Percentiles rank a stretch among this genome's conserved stretches.
These are phyloP conservation scores for Eragrostis nindensis DNA, from an alignment of 176 grass and related monocot genomes.

Conservation along the genomic window DNA sequence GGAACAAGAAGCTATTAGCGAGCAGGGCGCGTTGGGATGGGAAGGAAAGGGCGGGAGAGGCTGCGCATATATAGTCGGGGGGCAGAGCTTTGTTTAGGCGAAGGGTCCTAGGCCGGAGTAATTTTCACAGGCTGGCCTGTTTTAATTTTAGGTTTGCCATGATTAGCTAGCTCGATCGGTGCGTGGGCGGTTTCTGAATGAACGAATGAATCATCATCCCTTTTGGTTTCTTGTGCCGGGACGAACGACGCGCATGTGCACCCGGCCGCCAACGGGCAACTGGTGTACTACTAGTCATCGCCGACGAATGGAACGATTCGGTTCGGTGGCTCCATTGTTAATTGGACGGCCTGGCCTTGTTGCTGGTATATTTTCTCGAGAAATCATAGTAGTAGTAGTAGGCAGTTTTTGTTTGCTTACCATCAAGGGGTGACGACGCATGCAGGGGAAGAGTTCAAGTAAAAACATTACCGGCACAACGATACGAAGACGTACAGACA, in stretches of 20 bases:
- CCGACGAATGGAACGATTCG: too few relatives aligned
- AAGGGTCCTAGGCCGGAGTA: constrained; percentile 23
- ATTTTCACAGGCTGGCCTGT: too few relatives aligned
- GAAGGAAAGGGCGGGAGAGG: neutral
- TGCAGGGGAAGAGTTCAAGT: too few relatives aligned
- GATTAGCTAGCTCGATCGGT: constrained; percentile 36
- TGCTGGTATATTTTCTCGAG: neutral
- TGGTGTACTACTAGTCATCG: neutral
- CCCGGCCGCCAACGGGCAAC: too few relatives aligned
- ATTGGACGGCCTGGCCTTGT: neutral
- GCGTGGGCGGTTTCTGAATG: neutral
- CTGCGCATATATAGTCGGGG: constrained; percentile 8
- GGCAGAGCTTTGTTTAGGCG: constrained; percentile 10
- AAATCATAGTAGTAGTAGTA: neutral
- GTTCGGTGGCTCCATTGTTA: neutral
- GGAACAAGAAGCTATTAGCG: constrained; percentile 23
- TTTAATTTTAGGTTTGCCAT: constrained; percentile 41
- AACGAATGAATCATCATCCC: neutral
- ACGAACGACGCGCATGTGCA: too few relatives aligned
- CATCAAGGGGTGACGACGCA: too few relatives aligned
- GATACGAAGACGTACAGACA: too few relatives aligned
- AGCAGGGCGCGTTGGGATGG: constrained; percentile 20
- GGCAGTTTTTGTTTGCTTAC: neutral
- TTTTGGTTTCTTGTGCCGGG: neutral
- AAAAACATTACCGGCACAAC: too few relatives aligned